These are phyloP conservation scores for Xanthoceras sorbifolium DNA, from an alignment of 345 rosid species.

Conservation along the genomic window DNA sequence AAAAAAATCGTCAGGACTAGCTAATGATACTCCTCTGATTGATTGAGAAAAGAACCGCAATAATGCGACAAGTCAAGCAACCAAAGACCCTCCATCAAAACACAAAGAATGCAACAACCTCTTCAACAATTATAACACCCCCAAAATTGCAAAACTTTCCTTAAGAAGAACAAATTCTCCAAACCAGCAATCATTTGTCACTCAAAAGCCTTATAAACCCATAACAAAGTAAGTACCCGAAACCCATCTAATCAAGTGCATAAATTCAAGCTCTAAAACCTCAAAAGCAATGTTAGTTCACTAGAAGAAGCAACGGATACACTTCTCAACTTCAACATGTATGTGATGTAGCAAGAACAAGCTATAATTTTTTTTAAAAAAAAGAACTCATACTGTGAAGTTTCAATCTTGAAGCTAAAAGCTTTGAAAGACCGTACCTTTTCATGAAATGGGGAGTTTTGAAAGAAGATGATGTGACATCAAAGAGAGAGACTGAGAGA, in stretches of 20 bases:
- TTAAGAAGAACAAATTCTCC: conserved; percentile 19
- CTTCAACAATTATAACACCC: conserved; percentile 11
- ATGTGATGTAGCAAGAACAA: neutral
- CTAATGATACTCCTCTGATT: conserved; percentile 15
- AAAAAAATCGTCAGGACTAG: conserved; percentile 17
- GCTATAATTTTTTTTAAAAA: conserved; percentile 4
- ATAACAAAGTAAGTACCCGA: conserved; percentile 17
- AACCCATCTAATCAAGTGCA: conserved; percentile 27
- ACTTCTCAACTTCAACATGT: conserved; percentile 6
- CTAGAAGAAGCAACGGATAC: conserved; percentile 13
- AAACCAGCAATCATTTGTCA: conserved; percentile 16
- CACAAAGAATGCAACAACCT: too few relatives aligned
- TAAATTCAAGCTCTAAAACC: conserved; percentile 22
- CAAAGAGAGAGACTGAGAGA: conserved; percentile 14
- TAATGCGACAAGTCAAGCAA: conserved; percentile 33
- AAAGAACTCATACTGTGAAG: conserved; percentile 18
- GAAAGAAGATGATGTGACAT: conserved; percentile 5
- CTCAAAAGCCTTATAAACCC: conserved; percentile 20
- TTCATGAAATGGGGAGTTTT: conserved; percentile 7
- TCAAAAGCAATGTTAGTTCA: conserved; percentile 11
- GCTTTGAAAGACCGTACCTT: conserved; percentile 10
- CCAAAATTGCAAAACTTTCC: conserved; percentile 20
- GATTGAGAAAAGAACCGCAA: neutral
- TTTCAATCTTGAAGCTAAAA: conserved; percentile 21
- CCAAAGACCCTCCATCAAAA: conserved; percentile 24